phyloP scores from a whole-genome alignment of 2,329 filamentous ascomycete genomes.

The Beauveria bassiana region DNA sequence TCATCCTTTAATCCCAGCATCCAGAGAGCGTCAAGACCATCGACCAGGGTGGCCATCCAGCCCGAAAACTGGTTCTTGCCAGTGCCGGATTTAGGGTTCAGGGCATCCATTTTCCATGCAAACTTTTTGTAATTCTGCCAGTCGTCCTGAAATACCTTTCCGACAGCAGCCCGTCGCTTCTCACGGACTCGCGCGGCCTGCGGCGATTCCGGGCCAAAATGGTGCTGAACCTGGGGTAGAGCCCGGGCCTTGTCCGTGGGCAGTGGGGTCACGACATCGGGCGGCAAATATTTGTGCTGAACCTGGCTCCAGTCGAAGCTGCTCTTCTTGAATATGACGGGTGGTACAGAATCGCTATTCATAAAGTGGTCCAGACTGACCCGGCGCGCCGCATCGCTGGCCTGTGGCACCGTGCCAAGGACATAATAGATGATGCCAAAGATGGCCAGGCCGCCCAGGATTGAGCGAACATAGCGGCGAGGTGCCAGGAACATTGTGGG shows the following conservation, averaged over 20 bases:
- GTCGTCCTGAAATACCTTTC: conserved; percentile 26
- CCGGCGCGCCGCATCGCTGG: not conserved
- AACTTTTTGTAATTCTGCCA: conserved; percentile 54
- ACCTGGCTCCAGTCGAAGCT: conserved; percentile 32
- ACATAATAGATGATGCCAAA: conserved; percentile 8
- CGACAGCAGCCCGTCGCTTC: conserved; percentile 25
- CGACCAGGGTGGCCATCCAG: conserved; percentile 62
- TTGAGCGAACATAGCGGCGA: conserved; percentile 9
- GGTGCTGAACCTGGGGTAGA: conserved; percentile 30
- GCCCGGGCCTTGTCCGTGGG: conserved; percentile 15
- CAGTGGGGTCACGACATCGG: conserved; percentile 17
- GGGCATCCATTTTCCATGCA: conserved; percentile 58
- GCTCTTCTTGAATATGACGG: conserved; percentile 17
- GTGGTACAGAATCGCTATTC: conserved; percentile 17
- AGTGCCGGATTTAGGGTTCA: conserved; percentile 47
- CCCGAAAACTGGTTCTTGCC: conserved; percentile 53
- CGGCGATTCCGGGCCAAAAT: conserved; percentile 22
- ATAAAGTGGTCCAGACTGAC: conserved; percentile 22
- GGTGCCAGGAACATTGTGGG: not conserved
- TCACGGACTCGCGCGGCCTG: conserved; percentile 20
- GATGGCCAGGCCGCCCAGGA: not conserved
- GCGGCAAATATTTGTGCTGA: conserved; percentile 19
- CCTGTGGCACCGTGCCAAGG: not conserved
- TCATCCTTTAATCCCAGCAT: conserved; percentile 61
- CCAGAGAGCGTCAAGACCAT: conserved; percentile 63